These are phyloP conservation scores for Wallacemonas sp. DNA, from an alignment of 208 protist genomes.

Conservation along the genomic window DNA sequence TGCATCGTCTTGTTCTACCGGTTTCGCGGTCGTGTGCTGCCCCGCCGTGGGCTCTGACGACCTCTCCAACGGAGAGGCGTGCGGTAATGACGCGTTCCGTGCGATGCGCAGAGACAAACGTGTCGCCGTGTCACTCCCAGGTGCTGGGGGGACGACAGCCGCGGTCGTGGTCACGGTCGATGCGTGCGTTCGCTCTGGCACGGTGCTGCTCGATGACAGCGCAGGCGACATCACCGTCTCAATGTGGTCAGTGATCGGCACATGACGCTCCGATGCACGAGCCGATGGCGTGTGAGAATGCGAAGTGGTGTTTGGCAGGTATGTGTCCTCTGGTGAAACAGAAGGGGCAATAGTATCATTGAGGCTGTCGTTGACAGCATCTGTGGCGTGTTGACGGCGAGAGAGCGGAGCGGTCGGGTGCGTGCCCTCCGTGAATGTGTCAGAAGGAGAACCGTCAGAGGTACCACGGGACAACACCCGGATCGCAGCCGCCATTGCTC, in stretches of 20 bases:
- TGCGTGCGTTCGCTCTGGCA: slow-evolving; percentile 1
- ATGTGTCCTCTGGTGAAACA: slow-evolving; percentile 2
- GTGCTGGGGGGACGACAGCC: too few species aligned
- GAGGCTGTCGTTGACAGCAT: not conserved
- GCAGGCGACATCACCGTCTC: not conserved
- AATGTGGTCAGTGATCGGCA: slow-evolving; percentile 17
- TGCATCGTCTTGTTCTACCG: too few species aligned
- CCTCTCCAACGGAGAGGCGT: not conserved
- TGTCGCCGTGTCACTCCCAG: too few species aligned
- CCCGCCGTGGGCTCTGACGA: not conserved
- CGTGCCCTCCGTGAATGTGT: not conserved
- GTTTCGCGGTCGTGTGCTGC: not conserved
- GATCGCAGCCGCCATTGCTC: slow-evolving; percentile 40
- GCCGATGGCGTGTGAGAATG: too few species aligned
- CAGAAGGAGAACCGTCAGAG: not conserved
- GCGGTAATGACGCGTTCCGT: slow-evolving; percentile 4
- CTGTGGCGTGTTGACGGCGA: not conserved
- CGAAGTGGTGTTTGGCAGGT: not conserved
- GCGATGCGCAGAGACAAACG: slow-evolving; percentile 11
- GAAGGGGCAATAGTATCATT: not conserved
- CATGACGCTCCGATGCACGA: not conserved
- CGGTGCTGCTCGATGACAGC: not conserved
- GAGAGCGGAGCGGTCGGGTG: not conserved
- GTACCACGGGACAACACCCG: slow-evolving; percentile 26
- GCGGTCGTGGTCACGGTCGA: not conserved